These are phyloP conservation scores for Naegleria lovaniensis DNA, from an alignment of 208 protist genomes.

Conservation along the genomic window DNA sequence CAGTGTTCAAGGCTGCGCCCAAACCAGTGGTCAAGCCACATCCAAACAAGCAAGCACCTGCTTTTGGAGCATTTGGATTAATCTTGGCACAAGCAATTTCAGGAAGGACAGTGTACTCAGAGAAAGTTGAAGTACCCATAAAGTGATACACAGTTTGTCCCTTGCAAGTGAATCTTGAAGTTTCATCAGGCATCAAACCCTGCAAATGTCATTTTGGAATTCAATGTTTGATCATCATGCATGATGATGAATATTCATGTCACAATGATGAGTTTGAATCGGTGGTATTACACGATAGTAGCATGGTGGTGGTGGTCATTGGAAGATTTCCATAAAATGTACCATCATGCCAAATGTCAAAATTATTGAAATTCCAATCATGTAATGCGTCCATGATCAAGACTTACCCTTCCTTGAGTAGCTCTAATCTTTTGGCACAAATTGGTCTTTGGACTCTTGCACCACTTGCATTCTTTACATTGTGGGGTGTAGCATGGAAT, in stretches of 20 bases:
- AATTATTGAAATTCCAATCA: too few relatives aligned
- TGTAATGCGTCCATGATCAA: too few relatives aligned
- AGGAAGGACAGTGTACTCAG: constrained; percentile 71
- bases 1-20: constrained; percentile 61
- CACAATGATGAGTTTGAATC: background rate
- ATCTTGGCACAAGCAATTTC: constrained; percentile 68
- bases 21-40: constrained; percentile 52
- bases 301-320: background rate
- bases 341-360: background rate
- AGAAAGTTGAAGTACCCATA: constrained; percentile 64
- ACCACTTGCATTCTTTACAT: constrained; percentile 74
- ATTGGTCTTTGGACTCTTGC: constrained; percentile 68
- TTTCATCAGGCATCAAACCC: constrained; percentile 79
- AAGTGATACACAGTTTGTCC: constrained; percentile 65
- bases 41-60: constrained; percentile 43
- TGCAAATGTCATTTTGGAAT: too few relatives aligned
- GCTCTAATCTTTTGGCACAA: constrained; percentile 63
- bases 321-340: background rate
- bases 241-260: background rate
- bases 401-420: constrained; percentile 51
- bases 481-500: constrained; percentile 67
- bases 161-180: constrained; percentile 57
- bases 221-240: constrained; percentile 36
- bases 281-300: too few relatives aligned
- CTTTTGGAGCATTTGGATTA: constrained; percentile 46